Evolutionary conservation across 495 filamentous ascomycete species (phyloP).

Genomic region (Cryomyces antarcticus): DNA sequence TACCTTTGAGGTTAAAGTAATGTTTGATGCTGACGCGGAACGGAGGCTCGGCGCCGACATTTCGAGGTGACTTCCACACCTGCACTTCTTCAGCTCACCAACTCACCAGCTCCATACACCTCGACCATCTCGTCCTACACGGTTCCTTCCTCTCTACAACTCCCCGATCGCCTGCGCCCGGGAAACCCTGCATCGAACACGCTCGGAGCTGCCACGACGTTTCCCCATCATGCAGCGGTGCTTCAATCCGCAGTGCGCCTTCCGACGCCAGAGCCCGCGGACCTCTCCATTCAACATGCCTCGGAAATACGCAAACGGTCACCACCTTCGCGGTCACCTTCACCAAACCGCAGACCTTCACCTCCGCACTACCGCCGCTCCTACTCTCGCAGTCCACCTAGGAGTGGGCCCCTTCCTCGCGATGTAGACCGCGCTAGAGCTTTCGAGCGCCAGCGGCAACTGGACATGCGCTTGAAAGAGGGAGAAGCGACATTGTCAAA

Average conservation of each 20-base stretch:
- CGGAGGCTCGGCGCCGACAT: too few species aligned
- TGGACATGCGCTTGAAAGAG: constrained; percentile 41
- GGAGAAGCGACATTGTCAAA: constrained; percentile 29
- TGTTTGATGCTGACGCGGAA: too few species aligned
- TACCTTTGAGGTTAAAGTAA: too few species aligned
- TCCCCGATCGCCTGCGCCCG: too few species aligned
- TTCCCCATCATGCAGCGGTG: background rate
- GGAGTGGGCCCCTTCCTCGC: constrained; percentile 20
- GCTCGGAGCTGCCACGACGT: too few species aligned
- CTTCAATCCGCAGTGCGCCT: background rate
- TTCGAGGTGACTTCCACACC: too few species aligned
- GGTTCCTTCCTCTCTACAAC: too few species aligned
- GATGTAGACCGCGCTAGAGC: constrained; percentile 34
- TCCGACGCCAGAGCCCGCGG: background rate
- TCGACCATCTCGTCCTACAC: too few species aligned
- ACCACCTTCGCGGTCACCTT: constrained; percentile 21
- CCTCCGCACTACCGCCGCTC: constrained; percentile 3
- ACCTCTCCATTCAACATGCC: background rate
- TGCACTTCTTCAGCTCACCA: too few species aligned
- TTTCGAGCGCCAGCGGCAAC: constrained; percentile 40
- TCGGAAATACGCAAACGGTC: constrained; percentile 29
- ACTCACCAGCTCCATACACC: too few species aligned
- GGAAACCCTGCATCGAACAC: too few species aligned
- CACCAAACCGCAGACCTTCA: background rate
- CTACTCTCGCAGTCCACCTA: background rate